A percentile compares a stretch with the other conserved stretches of the same genome.
Evolutionary conservation across 2,329 filamentous ascomycete species (phyloP).

Genomic region (Trichoderma aggressivum): DNA sequence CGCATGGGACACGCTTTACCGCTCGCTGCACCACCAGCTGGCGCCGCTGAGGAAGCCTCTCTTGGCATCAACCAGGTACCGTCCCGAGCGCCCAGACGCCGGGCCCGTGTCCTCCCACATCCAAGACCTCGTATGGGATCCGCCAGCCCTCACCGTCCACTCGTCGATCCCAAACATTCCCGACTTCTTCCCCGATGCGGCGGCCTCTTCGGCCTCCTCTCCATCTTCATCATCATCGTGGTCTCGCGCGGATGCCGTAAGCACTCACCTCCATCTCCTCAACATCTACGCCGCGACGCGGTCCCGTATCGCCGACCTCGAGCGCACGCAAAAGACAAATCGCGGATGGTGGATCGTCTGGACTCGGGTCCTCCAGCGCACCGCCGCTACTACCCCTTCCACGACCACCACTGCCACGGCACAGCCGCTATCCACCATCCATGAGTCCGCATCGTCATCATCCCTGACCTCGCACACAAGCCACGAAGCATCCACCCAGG

Average conservation of each 20-base stretch:
- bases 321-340: slow-evolving; percentile 63
- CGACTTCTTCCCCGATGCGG: slow-evolving; percentile 34
- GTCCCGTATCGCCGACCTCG: slow-evolving; percentile 44
- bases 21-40: slow-evolving; percentile 59
- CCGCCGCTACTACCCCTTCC: slow-evolving; percentile 21
- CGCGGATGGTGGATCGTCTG: slow-evolving; percentile 70
- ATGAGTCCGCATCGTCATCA: slow-evolving; percentile 21
- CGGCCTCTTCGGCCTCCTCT: background rate
- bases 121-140: slow-evolving; percentile 63
- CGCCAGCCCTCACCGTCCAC: slow-evolving; percentile 52
- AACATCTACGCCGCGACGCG: slow-evolving; percentile 50
- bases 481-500: background rate
- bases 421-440: slow-evolving; percentile 28
- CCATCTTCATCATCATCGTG: slow-evolving; percentile 35
- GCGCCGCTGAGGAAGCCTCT: slow-evolving; percentile 56
- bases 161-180: slow-evolving; percentile 67
- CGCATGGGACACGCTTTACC: slow-evolving; percentile 54
- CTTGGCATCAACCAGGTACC: slow-evolving; percentile 53
- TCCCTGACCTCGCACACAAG: slow-evolving; percentile 18
- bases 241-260: slow-evolving; percentile 61
- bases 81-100: slow-evolving; percentile 45
- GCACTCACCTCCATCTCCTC: slow-evolving; percentile 62
- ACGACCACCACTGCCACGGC: slow-evolving; percentile 5
- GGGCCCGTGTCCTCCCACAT: slow-evolving; percentile 42
- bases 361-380: slow-evolving; percentile 51